Base-by-base conservation (phyloP, 1,284 basidiomycete genomes). In the Ustanciosporium gigantosporum region DNA sequence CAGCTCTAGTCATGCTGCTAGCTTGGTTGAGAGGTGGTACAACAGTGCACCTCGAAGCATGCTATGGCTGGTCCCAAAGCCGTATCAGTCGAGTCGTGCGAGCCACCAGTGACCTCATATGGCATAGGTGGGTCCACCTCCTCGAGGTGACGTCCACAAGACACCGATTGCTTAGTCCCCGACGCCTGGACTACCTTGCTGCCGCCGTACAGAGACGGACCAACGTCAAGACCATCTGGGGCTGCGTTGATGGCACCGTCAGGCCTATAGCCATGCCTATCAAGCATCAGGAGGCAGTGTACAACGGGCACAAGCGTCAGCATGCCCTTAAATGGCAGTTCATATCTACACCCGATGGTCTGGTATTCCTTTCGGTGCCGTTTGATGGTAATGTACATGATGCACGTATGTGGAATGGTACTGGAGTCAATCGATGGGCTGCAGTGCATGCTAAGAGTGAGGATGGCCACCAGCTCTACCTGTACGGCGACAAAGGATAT, bases 311-410 rank as follows among this genome's bases (percentile, higher is more conserved):
- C 20, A 38, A 46, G 27, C 44, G n/a, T 5, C 13, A 5, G n/a
- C 44, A 38, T 46, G 35, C 27, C 25, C 20, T 46, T 6, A 46
- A 46, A 16, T 46, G 31, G 16, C 36, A 39, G 35, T 46, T 38
- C 24, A 34, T 35, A n/a, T 22, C 36, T 9, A 19, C 17, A 5
- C 37, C 37, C 3, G 31, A 46, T n/a, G 37, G 45, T 40, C 8
- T 46, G 31, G 19, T 40, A n/a, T 46, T 46, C 16, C n/a, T 40
- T 5, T 40, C 11, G 4, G 14, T 11, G 4, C 38, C 38, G 27
- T 9, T 11, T n/a, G 27, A 29, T 29, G 27, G 27, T 29, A n/a
- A 9, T 11, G n/a, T 9, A 29, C 27, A 29, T 29, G 27, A 29
- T n/a, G n/a, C n/a, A 9, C 9, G 11, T 11, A n/a, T 29, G n/a